These are phyloP conservation scores for Podaxis sp. DNA, from an alignment of 768 basidiomycete genomes.

Conservation along the genomic window DNA sequence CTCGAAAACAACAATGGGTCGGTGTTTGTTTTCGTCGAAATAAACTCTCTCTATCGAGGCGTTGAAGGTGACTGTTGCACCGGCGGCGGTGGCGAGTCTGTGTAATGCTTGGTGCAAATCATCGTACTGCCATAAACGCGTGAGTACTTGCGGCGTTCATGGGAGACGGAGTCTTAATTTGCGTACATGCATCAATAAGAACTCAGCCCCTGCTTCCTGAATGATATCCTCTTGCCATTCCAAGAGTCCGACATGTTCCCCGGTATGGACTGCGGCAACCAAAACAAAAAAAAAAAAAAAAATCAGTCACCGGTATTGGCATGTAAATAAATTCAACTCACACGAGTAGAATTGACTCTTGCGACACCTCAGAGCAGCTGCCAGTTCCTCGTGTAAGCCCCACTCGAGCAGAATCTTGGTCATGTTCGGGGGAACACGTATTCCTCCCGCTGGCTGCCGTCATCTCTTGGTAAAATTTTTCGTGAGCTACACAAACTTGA, in stretches of 20 bases:
- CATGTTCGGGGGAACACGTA: conserved; percentile 50
- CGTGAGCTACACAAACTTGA: conserved; percentile 5
- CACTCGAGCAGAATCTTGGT: conserved; percentile 46
- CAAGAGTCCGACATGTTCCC: conserved; percentile 37
- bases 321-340: conserved; percentile 19
- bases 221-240: conserved; percentile 48
- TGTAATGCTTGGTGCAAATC: conserved; percentile 43
- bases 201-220: conserved; percentile 42
- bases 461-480: not conserved
- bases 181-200: conserved; percentile 45
- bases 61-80: conserved; percentile 33
- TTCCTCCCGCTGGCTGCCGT: conserved; percentile 30
- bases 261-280: conserved; percentile 34
- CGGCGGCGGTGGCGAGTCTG: conserved; percentile 33
- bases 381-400: conserved; percentile 41
- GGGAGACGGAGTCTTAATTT: not conserved
- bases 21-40: conserved; percentile 21
- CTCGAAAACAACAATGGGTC: conserved; percentile 23
- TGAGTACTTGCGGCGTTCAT: not conserved
- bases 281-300: not conserved
- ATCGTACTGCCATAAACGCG: conserved; percentile 29
- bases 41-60: conserved; percentile 23
- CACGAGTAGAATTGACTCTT: conserved; percentile 31
- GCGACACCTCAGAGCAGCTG: conserved; percentile 26
- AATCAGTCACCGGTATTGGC: not conserved